Percentiles rank a stretch among this genome's conserved stretches.
Conservation (phyloP, 2,329 filamentous ascomycete genomes). For the Colletotrichum higginsianum region DNA sequence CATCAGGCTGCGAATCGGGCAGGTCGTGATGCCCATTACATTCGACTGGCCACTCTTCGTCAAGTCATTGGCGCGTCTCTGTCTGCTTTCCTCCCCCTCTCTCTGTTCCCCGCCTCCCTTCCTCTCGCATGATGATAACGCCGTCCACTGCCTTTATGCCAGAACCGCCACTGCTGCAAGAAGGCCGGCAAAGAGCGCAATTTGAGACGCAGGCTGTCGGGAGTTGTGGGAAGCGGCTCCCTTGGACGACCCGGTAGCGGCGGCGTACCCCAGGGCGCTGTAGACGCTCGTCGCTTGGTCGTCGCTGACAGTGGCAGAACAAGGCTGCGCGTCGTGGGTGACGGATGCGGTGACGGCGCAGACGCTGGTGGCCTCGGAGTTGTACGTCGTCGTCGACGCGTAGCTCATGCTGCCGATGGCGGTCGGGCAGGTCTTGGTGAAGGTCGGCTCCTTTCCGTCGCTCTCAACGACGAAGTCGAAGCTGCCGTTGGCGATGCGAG, state of each 20-base stretch:
- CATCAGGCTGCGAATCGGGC: slow-evolving; percentile 28
- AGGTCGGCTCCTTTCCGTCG: slow-evolving; percentile 36
- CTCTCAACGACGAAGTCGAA: slow-evolving; percentile 38
- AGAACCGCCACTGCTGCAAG: slow-evolving; percentile 21
- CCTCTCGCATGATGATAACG: background rate
- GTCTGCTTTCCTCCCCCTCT: no score
- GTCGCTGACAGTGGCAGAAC: slow-evolving; percentile 36
- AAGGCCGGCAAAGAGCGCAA: slow-evolving; percentile 21
- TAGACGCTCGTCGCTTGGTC: slow-evolving; percentile 40
- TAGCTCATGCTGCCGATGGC: slow-evolving; percentile 39
- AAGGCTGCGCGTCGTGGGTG: slow-evolving; percentile 39
- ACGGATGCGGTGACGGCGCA: slow-evolving; percentile 40
- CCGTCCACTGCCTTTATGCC: slow-evolving; percentile 18
- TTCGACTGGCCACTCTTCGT: slow-evolving; percentile 12
- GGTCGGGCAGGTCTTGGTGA: slow-evolving; percentile 38
- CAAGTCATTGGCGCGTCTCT: slow-evolving; percentile 8
- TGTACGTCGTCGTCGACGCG: slow-evolving; percentile 38
- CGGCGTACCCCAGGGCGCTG: slow-evolving; percentile 33
- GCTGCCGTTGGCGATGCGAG: slow-evolving; percentile 40
- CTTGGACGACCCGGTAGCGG: slow-evolving; percentile 35
- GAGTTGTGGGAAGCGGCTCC: slow-evolving; percentile 13
- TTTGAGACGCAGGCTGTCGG: slow-evolving; percentile 11
- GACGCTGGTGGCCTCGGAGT: slow-evolving; percentile 38
- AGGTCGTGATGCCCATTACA: slow-evolving; percentile 17
- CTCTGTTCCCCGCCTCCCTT: background rate